Conservation (phyloP, 1,139 yeast species). For the Sugiyamaella novakii region DNA sequence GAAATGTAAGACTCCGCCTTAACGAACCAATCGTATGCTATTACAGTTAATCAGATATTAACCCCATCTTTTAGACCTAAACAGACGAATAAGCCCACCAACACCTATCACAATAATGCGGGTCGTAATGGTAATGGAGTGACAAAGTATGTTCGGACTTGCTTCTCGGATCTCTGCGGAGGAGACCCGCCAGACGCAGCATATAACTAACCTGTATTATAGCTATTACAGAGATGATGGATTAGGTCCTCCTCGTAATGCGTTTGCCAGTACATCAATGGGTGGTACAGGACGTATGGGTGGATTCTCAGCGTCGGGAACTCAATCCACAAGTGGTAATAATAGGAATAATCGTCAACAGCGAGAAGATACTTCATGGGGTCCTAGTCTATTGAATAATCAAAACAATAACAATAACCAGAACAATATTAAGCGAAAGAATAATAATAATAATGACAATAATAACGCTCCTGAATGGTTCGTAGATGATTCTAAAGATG, state of each 20-base stretch:
- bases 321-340: constrained; percentile 1
- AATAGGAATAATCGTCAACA: constrained; percentile 10
- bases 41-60: too few species aligned
- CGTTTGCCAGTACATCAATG: constrained; percentile 15
- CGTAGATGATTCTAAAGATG: constrained; percentile 9
- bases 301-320: constrained; percentile 10
- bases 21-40: too few species aligned
- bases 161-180: too few species aligned
- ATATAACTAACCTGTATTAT: constrained; percentile 1
- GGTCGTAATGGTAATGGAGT: constrained; percentile 9
- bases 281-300: constrained; percentile 14
- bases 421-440: constrained; percentile 13
- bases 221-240: constrained; percentile 17
- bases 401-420: constrained; percentile 3
- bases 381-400: constrained; percentile 12
- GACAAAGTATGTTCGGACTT: too few species aligned
- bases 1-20: constrained; percentile 21
- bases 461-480: constrained; percentile 16
- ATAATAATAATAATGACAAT: constrained; percentile 8
- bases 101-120: constrained; percentile 10
- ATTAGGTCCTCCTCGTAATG: constrained; percentile 22
- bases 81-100: constrained; percentile 13
- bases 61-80: constrained; percentile 7
- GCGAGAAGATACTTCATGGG: constrained; percentile 15
- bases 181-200: too few species aligned